A percentile compares a stretch with the other conserved stretches of the same genome.
Evolutionary conservation across 2,329 filamentous ascomycete genomes (phyloP).

Genomic region (Trichoderma atrobrunneum): DNA sequence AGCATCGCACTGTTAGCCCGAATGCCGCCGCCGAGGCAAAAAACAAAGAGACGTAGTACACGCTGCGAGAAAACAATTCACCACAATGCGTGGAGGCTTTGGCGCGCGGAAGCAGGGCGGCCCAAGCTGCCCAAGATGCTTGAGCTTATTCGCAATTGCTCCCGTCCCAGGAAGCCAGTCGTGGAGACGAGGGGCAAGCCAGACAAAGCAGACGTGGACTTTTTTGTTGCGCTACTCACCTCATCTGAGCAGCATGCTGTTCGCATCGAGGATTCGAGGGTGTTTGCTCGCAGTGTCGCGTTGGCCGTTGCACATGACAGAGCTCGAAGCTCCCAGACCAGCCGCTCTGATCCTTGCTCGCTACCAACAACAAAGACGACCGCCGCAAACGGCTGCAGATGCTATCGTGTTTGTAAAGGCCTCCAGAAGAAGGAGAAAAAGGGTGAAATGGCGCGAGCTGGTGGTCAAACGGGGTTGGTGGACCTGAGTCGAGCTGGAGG

Average conservation of each 20-base stretch:
- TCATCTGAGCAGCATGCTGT: slow-evolving; percentile 23
- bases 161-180: neutral
- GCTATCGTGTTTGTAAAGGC: neutral
- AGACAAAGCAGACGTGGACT: neutral
- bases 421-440: neutral
- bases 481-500: neutral
- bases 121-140: slow-evolving; percentile 16
- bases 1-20: neutral
- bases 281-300: neutral
- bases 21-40: neutral
- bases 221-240: slow-evolving; percentile 13
- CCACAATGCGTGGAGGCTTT: neutral
- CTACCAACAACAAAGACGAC: neutral
- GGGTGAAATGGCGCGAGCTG: neutral
- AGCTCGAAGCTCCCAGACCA: slow-evolving; percentile 8
- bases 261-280: neutral
- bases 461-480: neutral
- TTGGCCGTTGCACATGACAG: slow-evolving; percentile 14
- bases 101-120: neutral
- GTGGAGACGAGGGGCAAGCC: neutral
- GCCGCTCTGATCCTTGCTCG: neutral
- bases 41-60: neutral
- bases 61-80: neutral
- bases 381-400: neutral
- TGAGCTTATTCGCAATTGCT: neutral